phyloP scores from a whole-genome alignment of 2,329 filamentous ascomycete genomes.

The Cladosporium sp. region DNA sequence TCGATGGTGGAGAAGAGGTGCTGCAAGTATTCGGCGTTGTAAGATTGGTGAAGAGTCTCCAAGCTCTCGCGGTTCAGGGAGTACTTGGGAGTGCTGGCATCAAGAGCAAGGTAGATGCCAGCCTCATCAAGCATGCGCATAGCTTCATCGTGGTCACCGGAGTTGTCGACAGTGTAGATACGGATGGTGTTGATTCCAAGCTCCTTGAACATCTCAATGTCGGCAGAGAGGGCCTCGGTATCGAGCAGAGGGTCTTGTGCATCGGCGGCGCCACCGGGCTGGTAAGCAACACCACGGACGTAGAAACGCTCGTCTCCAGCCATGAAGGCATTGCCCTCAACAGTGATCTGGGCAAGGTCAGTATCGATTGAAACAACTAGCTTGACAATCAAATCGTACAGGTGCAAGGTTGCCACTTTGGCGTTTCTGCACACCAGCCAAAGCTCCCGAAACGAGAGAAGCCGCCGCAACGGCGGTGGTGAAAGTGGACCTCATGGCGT shows the following conservation, averaged over 20 bases:
- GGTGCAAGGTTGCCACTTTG: constrained; percentile 7
- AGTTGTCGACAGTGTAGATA: constrained; percentile 92
- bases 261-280: constrained; percentile 55
- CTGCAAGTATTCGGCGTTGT: constrained; percentile 83
- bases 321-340: constrained; percentile 46
- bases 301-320: constrained; percentile 59
- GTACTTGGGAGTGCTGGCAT: constrained; percentile 84
- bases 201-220: constrained; percentile 74
- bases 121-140: constrained; percentile 76
- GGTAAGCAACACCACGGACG: constrained; percentile 55
- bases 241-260: constrained; percentile 73
- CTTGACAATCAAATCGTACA: background rate
- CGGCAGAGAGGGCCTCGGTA: constrained; percentile 64
- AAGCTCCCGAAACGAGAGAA: constrained; percentile 8
- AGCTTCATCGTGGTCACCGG: constrained; percentile 72
- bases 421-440: constrained; percentile 8
- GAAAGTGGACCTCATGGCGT: constrained; percentile 13
- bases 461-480: constrained; percentile 8
- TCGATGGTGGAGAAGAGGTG: constrained; percentile 85
- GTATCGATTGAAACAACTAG: background rate
- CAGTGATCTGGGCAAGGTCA: constrained; percentile 15
- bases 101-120: constrained; percentile 86
- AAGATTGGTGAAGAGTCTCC: constrained; percentile 54
- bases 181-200: constrained; percentile 86
- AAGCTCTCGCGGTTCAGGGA: constrained; percentile 75